Conservation (phyloP, 1,284 basidiomycete species). For the Ceratobasidium sp. region DNA sequence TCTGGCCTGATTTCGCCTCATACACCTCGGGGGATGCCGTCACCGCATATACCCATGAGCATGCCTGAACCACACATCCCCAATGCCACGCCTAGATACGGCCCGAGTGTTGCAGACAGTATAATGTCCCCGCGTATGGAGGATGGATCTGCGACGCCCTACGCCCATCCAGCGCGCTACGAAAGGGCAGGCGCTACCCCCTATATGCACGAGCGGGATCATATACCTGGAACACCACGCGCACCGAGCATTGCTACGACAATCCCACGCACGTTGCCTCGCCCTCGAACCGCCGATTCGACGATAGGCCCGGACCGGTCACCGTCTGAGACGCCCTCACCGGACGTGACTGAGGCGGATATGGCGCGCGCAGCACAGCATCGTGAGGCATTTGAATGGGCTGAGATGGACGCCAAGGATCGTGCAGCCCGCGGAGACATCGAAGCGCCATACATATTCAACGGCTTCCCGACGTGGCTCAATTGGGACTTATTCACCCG, state of each 20-base stretch:
- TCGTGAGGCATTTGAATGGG: slow-evolving; percentile 41
- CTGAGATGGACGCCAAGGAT: slow-evolving; percentile 25
- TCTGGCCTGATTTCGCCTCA: slow-evolving; percentile 27
- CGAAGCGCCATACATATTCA: slow-evolving; percentile 32
- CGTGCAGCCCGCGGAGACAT: slow-evolving; percentile 4
- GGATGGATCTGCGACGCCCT: not conserved
- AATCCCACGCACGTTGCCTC: slow-evolving; percentile 17
- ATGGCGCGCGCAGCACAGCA: slow-evolving; percentile 29
- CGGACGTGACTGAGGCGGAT: slow-evolving; percentile 35
- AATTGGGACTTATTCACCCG: slow-evolving; percentile 42
- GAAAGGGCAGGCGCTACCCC: slow-evolving; percentile 32
- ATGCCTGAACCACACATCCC: slow-evolving; percentile 23
- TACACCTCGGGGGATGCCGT: slow-evolving; percentile 8
- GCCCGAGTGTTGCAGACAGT: not conserved
- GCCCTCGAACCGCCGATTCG: slow-evolving; percentile 33
- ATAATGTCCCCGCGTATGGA: slow-evolving; percentile 8
- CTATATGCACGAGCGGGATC: slow-evolving; percentile 15
- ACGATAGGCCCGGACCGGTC: not conserved
- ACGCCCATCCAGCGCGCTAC: not conserved
- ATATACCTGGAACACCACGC: not conserved
- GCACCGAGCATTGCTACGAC: slow-evolving; percentile 33
- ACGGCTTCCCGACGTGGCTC: slow-evolving; percentile 41
- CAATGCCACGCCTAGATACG: slow-evolving; percentile 17
- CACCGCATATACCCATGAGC: slow-evolving; percentile 1
- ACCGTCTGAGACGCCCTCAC: not conserved